Percentiles rank a stretch among this genome's conserved stretches.
Evolutionary conservation across 129 eudicot genomes (phyloP).

Genomic region (Helianthus annuus): HanXRQr2.0-SUNRISE NC_035446.2:125859219-125859718

Average conservation of each 20-base stretch:
- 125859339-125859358: constrained; percentile 36
- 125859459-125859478: constrained; percentile 53
- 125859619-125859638: constrained; percentile 46
- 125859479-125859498: constrained; percentile 38
- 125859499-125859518: constrained; percentile 35
- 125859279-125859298: constrained; percentile 41
- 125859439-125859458: constrained; percentile 50
- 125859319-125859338: constrained; percentile 29
- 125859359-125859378: constrained; percentile 26
- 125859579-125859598: background rate
- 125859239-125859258: constrained; percentile 37
- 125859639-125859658: constrained; percentile 40
- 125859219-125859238: constrained; percentile 36
- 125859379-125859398: constrained; percentile 35
- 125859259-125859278: constrained; percentile 41
- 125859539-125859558: background rate
- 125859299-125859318: constrained; percentile 40
- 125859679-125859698: constrained; percentile 49
- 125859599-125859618: background rate
- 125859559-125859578: background rate
- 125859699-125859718: constrained; percentile 65
- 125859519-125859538: background rate
- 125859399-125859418: constrained; percentile 37
- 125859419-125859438: constrained; percentile 40
- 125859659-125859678: constrained; percentile 47